Evolutionary conservation across 2,329 filamentous ascomycete genomes (phyloP), one percentile per base, ranked within the genome.

Genomic region (Colletotrichum cereale): DNA sequence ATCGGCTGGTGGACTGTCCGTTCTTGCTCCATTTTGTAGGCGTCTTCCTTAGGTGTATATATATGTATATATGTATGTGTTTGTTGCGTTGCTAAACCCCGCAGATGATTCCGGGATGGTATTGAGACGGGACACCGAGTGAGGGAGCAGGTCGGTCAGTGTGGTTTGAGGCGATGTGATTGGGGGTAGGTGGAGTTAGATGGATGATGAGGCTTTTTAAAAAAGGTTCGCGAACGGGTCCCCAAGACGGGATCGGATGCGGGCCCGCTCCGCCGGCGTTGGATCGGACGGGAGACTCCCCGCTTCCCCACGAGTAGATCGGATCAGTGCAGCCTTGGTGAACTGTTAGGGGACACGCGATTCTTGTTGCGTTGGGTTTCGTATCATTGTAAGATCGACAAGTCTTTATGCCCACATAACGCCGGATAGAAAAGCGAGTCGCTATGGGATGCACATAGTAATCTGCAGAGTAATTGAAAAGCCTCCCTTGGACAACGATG

Each of bases 1-100:
- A 83, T 75, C 36, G 81, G 80, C 50, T 82, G 81, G 73, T 75
- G 76, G 40, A 76, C 74, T 40, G 73, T 70, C 47, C 34, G 48
- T 58, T 24, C 12, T 26, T 56, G 38, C 16, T 26, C 2, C 65
- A 67, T 67, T 24, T 36, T 55, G 31, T 1, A 1, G 12, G 34
- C 14, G n/a, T 16, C 5, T 18, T n/a, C 6, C 12, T 36, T 36
- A 21, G 42, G 29, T 24, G 2, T 2, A 21, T 21, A 10, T 36
- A 2, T 24, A 3, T 36, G 14, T 24, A 21, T 11, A 21, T 50
- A 6, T n/a, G n/a, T n/a, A 21, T 26, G 3, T 50, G 31, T 36
- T n/a, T 36, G 31, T 34, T 7, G 21, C 5, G 31, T 34, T 7
- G 21, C 5, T n/a, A 7, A n/a, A 44, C 18, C 42, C 12, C 24